Percentiles rank a stretch among this genome's conserved stretches.
Conservation (phyloP, 2,329 filamentous ascomycete species). For the Stagonosporopsis rhizophila region DNA sequence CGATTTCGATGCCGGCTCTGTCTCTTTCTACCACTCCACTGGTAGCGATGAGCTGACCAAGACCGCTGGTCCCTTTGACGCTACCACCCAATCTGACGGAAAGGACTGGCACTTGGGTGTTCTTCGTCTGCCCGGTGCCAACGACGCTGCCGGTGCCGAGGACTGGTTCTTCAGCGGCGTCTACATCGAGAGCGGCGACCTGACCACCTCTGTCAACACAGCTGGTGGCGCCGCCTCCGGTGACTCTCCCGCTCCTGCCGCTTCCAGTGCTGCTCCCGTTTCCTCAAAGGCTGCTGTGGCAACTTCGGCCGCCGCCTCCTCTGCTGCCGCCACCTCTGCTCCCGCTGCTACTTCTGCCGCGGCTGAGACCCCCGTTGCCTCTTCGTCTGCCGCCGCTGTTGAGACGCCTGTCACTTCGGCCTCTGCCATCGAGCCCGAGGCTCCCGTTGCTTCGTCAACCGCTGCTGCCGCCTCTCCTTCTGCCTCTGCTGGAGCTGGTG, state of each 20-base stretch:
- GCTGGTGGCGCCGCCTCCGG: slow-evolving; percentile 20
- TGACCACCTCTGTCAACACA: slow-evolving; percentile 41
- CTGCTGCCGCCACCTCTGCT: slow-evolving; percentile 11
- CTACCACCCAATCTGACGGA: slow-evolving; percentile 69
- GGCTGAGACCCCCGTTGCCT: slow-evolving; percentile 6
- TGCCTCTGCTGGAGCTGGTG: slow-evolving; percentile 19
- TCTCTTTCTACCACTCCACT: slow-evolving; percentile 74
- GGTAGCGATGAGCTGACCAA: slow-evolving; percentile 64
- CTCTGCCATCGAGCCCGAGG: slow-evolving; percentile 4
- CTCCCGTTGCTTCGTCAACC: slow-evolving; percentile 16
- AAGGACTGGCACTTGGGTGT: slow-evolving; percentile 77
- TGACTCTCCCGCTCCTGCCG: slow-evolving; percentile 13
- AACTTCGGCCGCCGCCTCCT: slow-evolving; percentile 9
- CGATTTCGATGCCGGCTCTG: slow-evolving; percentile 67
- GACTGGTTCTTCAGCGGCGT: slow-evolving; percentile 77
- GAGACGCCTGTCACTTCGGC: slow-evolving; percentile 9
- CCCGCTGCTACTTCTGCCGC: slow-evolving; percentile 8
- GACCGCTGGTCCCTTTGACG: slow-evolving; percentile 66
- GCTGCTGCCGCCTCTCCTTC: slow-evolving; percentile 15
- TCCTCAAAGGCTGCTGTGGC: slow-evolving; percentile 16
- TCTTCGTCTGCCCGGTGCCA: slow-evolving; percentile 68
- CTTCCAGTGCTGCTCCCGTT: slow-evolving; percentile 16
- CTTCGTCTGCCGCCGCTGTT: slow-evolving; percentile 11
- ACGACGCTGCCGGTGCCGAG: slow-evolving; percentile 60
- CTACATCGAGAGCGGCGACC: slow-evolving; percentile 68